Conservation (phyloP, 768 basidiomycete genomes). For the Tulasnella sp. region DNA sequence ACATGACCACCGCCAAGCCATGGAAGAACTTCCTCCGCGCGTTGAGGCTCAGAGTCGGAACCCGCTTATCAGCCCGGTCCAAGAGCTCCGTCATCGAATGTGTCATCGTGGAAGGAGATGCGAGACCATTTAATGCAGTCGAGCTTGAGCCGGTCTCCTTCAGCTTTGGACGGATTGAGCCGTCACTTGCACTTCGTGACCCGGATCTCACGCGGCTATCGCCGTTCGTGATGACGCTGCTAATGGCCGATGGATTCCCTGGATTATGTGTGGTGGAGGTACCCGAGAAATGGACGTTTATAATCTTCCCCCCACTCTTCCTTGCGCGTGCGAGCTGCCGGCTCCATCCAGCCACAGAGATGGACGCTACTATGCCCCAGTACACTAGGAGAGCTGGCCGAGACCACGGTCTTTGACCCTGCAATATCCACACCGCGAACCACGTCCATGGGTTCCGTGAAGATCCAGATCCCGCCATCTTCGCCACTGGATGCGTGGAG, state of each 20-base stretch:
- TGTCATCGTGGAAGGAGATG: neutral
- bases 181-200: neutral
- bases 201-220: neutral
- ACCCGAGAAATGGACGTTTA: neutral
- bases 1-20: slow-evolving; percentile 90
- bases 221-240: neutral
- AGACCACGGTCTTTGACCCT: slow-evolving; percentile 68
- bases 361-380: slow-evolving; percentile 67
- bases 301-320: neutral
- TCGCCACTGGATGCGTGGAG: neutral
- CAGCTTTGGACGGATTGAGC: too few species aligned
- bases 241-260: too few species aligned
- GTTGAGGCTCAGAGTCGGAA: slow-evolving; percentile 83
- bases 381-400: slow-evolving; percentile 68
- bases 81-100: slow-evolving; percentile 42
- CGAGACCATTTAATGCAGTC: neutral
- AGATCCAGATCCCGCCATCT: slow-evolving; percentile 20
- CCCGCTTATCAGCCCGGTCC: slow-evolving; percentile 81
- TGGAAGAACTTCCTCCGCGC: slow-evolving; percentile 96
- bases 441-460: slow-evolving; percentile 75
- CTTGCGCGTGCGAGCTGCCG: slow-evolving; percentile 49
- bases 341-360: slow-evolving; percentile 93
- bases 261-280: neutral
- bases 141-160: too few species aligned
- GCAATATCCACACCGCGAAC: slow-evolving; percentile 64